phyloP scores from a whole-genome alignment of 2,329 filamentous ascomycete genomes.

The Diaporthe vexans region DNA sequence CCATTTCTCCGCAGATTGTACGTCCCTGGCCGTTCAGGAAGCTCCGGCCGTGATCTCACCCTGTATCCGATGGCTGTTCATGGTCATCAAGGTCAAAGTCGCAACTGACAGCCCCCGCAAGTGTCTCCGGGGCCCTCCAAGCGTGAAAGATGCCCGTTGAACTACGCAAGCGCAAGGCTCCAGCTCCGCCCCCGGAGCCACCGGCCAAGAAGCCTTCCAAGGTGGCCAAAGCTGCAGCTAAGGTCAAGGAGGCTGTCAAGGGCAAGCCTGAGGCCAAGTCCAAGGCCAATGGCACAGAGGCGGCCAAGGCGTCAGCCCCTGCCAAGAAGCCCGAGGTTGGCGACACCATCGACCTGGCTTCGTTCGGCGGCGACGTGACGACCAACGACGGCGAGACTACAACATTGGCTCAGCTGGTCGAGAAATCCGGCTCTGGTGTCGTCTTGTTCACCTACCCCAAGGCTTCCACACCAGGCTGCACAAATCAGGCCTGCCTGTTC shows the following conservation, averaged over 20 bases:
- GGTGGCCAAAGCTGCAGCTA: slow-evolving; percentile 54
- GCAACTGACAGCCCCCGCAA: slow-evolving; percentile 32
- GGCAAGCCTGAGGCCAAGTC: slow-evolving; percentile 45
- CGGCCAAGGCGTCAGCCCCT: slow-evolving; percentile 49
- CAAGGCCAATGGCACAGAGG: slow-evolving; percentile 51
- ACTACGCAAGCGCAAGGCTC: slow-evolving; percentile 74
- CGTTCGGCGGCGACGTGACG: slow-evolving; percentile 80
- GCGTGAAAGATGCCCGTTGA: slow-evolving; percentile 65
- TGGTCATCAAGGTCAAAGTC: neutral
- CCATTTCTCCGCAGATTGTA: slow-evolving; percentile 36
- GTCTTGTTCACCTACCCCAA: slow-evolving; percentile 97
- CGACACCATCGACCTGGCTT: slow-evolving; percentile 68
- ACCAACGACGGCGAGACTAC: slow-evolving; percentile 87
- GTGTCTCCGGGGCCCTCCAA: neutral
- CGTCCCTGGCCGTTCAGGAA: slow-evolving; percentile 3
- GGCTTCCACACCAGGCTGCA: slow-evolving; percentile 94
- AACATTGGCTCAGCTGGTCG: slow-evolving; percentile 83
- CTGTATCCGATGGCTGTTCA: neutral
- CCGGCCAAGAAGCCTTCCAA: slow-evolving; percentile 62
- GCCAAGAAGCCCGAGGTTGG: slow-evolving; percentile 65
- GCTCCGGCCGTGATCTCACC: neutral
- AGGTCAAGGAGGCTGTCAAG: slow-evolving; percentile 53
- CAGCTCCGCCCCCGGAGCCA: slow-evolving; percentile 60
- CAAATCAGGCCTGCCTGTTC: slow-evolving; percentile 93
- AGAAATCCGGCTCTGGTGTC: slow-evolving; percentile 86